These are phyloP conservation scores for Plasmodium falciparum DNA, from an alignment of 169 alveolate species.

Conservation along the genomic window DNA sequence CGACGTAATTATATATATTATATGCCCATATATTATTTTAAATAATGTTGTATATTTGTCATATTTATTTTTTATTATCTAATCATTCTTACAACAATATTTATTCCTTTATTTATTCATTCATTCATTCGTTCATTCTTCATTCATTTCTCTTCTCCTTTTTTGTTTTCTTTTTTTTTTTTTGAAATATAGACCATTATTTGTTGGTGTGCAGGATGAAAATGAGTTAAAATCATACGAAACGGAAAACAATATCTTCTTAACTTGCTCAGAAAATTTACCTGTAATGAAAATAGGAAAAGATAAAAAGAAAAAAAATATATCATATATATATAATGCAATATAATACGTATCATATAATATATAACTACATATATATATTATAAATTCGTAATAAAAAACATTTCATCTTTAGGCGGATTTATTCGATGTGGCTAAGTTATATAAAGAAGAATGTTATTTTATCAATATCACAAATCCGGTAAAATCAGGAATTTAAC, in stretches of 20 bases:
- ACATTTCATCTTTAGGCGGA: conserved; percentile 2
- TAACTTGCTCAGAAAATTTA: conserved; percentile 59
- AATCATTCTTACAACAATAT: conserved; percentile 1
- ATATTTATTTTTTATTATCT: not conserved
- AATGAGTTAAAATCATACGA: conserved; percentile 26
- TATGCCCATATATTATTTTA: no score
- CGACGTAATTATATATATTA: conserved; percentile 26
- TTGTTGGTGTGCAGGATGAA: conserved; percentile 28
- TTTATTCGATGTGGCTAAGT: conserved; percentile 52
- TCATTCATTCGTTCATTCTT: not conserved
- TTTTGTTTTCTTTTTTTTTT: not conserved
- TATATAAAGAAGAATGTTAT: conserved; percentile 31
- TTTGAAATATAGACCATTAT: conserved; percentile 22
- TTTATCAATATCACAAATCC: conserved; percentile 58
- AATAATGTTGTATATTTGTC: not conserved
- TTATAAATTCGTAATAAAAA: not conserved
- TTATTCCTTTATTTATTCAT: not conserved
- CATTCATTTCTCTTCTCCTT: not conserved
- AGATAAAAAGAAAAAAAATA: not conserved
- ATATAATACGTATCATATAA: not conserved
- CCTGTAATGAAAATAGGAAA: conserved; percentile 23
- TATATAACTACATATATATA: not conserved
- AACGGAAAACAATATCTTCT: conserved; percentile 34
- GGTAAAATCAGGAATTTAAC: conserved; percentile 12
- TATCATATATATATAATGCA: not conserved